Percentiles rank a stretch among this genome's conserved stretches.
phyloP scores from a whole-genome alignment of 2,329 filamentous ascomycete genomes.

The Bimuria novae-zelandiae region DNA sequence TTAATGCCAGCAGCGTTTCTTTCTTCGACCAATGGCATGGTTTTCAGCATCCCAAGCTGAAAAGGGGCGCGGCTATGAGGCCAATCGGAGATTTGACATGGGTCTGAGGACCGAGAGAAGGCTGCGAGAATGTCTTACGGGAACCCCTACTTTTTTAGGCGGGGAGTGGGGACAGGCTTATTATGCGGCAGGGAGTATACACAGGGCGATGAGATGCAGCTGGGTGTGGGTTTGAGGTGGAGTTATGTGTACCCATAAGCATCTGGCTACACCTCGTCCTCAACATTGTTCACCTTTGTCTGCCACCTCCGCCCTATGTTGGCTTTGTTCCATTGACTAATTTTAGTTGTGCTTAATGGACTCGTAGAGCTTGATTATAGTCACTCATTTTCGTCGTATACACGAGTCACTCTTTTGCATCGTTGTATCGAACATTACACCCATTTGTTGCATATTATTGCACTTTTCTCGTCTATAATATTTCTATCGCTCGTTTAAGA shows the following conservation, averaged over 20 bases:
- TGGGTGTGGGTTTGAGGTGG: not conserved
- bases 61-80: not conserved
- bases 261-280: not conserved
- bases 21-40: not conserved
- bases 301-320: not conserved
- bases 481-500: not conserved
- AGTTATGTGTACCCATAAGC: not conserved
- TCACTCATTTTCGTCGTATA: not conserved
- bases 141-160: not conserved
- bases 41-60: not conserved
- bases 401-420: not conserved
- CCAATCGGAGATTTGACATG: not conserved
- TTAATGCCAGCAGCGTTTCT: not conserved
- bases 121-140: not conserved
- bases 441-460: not conserved
- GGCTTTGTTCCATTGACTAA: not conserved
- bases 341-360: not conserved
- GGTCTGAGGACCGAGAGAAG: not conserved
- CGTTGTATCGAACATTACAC: not conserved
- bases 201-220: conserved; percentile 1
- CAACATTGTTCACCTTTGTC: not conserved
- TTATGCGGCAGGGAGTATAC: conserved; percentile 1
- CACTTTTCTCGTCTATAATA: not conserved
- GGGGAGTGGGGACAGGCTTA: conserved; percentile 1
- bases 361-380: not conserved